A percentile compares a stretch with the other conserved stretches of the same genome.
Conservation (phyloP, 1,284 basidiomycete species). For the Athelia sp. region DNA sequence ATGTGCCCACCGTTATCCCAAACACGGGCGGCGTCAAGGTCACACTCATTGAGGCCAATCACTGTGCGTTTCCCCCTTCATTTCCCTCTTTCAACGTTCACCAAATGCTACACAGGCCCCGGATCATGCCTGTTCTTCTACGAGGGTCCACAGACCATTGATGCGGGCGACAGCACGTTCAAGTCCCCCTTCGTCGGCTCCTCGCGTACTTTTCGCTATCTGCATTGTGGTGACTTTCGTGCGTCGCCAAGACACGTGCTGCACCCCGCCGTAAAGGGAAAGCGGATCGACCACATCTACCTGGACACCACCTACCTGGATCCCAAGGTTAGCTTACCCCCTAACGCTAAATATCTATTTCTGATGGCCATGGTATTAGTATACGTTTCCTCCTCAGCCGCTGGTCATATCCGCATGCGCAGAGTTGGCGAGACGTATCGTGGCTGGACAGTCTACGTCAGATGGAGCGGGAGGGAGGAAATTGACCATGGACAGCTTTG, state of each 20-base stretch:
- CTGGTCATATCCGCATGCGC: conserved; percentile 91
- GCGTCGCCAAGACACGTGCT: conserved; percentile 81
- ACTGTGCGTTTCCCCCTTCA: conserved; percentile 50
- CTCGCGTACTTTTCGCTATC: conserved; percentile 72
- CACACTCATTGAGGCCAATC: conserved; percentile 96
- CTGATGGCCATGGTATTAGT: conserved; percentile 36
- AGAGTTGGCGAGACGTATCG: conserved; percentile 65
- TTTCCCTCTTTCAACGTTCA: not conserved
- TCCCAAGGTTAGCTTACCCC: conserved; percentile 56
- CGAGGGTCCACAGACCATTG: conserved; percentile 83
- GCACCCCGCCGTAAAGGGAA: conserved; percentile 78
- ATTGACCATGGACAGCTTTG: conserved; percentile 34
- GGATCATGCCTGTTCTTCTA: conserved; percentile 94
- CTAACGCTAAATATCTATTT: not conserved
- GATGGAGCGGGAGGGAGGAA: conserved; percentile 11
- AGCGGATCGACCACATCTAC: conserved; percentile 83
- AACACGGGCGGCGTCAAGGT: conserved; percentile 84
- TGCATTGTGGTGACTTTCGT: conserved; percentile 95
- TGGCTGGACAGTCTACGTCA: conserved; percentile 31
- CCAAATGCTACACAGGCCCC: conserved; percentile 36
- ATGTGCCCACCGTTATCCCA: conserved; percentile 71
- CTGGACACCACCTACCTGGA: conserved; percentile 97
- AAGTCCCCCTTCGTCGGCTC: conserved; percentile 71
- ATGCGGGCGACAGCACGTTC: conserved; percentile 80
- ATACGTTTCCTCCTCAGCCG: conserved; percentile 93